Conservation (phyloP, 306 rosid species). For the Cicer yamashitae region DNA sequence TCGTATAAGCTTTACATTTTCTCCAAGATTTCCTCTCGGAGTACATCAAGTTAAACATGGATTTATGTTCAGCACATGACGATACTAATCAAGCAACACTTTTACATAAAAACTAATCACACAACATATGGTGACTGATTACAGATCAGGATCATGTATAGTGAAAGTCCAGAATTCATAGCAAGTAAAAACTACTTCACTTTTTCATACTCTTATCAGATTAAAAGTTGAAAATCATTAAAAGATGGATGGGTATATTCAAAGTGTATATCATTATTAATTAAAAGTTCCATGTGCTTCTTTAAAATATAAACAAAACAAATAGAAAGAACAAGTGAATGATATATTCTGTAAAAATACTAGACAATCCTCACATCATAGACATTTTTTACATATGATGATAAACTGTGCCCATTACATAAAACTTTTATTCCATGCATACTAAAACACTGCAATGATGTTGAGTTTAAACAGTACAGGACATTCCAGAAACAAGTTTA, state of each 20-base stretch:
- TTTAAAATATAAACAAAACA: not conserved
- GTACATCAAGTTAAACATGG: too few relatives aligned
- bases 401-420: slow-evolving; percentile 50
- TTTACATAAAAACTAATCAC: too few relatives aligned
- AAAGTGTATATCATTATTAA: not conserved
- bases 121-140: too few relatives aligned
- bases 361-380: slow-evolving; percentile 43
- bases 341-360: slow-evolving; percentile 41
- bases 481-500: not conserved
- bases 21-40: too few relatives aligned
- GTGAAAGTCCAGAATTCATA: not conserved
- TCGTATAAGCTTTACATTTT: too few relatives aligned
- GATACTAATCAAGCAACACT: too few relatives aligned
- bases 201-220: not conserved
- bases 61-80: too few relatives aligned
- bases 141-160: too few relatives aligned
- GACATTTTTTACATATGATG: slow-evolving; percentile 50
- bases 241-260: too few relatives aligned
- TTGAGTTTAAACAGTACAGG: slow-evolving; percentile 9
- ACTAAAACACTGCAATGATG: slow-evolving; percentile 81
- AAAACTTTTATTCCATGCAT: slow-evolving; percentile 87
- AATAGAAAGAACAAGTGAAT: slow-evolving; percentile 20
- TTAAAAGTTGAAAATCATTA: not conserved
- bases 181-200: not conserved
- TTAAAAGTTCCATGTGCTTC: slow-evolving; percentile 4